Evolutionary conservation across 805 yeast species (phyloP), one percentile per base, ranked within the genome.

Genomic region (Saturnispora bothae): DNA sequence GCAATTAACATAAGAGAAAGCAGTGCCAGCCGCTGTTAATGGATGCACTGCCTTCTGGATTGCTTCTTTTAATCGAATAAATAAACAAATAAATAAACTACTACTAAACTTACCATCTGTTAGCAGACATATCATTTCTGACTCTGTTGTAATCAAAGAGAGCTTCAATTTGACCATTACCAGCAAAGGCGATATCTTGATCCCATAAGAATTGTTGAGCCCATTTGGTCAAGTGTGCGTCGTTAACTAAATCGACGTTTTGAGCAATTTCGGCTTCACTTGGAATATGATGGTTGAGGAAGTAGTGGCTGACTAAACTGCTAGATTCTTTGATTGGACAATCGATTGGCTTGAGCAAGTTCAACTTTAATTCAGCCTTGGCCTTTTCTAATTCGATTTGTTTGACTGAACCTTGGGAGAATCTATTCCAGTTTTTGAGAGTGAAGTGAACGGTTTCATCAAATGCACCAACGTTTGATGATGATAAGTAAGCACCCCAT

Each of bases 41-140:
- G n/a, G n/a, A n/a, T n/a, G n/a, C n/a, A n/a, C n/a, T n/a, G n/a
- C n/a, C n/a, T n/a, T n/a, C n/a, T n/a, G n/a, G n/a, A n/a, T n/a
- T n/a, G n/a, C n/a, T n/a, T n/a, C n/a, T n/a, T n/a, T n/a, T n/a
- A n/a, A n/a, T n/a, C n/a, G n/a, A n/a, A n/a, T n/a, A n/a, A n/a
- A n/a, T n/a, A n/a, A n/a, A n/a, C n/a, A n/a, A n/a, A n/a, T n/a
- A n/a, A n/a, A n/a, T n/a, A n/a, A n/a, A n/a, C n/a, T n/a, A n/a
- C n/a, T n/a, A 10, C 25, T 10, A 22, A 10, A 30, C 17, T 61
- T 60, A 75, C 80, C 80, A 75, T 80, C 94, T 82, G 78, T 81
- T 69, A 83, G 80, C 73, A 54, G 92, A 74, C 86, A 83, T 83
- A 56, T 80, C 88, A 65, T 78, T 79, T 78, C 94, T 80, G 61